phyloP scores from a whole-genome alignment of 768 basidiomycete genomes.

The Suillus hirtellus region DNA sequence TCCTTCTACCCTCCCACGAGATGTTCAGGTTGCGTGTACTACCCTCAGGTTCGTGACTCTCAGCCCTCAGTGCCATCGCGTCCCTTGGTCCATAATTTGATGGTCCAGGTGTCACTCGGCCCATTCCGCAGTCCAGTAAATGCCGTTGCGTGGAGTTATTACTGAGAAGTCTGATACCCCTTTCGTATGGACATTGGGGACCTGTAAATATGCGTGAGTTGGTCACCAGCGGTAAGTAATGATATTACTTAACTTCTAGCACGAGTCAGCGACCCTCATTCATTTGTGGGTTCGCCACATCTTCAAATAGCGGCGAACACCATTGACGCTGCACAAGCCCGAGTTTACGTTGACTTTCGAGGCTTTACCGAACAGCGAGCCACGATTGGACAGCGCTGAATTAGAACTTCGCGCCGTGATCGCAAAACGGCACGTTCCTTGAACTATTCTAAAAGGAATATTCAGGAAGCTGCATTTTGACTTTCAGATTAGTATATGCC shows the following conservation, averaged over 20 bases:
- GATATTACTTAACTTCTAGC: not conserved
- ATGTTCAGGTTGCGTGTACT: not conserved
- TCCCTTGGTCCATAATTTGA: not conserved
- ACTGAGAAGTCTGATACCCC: conserved; percentile 1
- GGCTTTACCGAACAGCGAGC: not conserved
- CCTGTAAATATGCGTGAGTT: conserved; percentile 3
- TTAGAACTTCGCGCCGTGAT: not conserved
- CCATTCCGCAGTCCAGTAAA: not conserved
- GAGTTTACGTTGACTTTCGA: not conserved
- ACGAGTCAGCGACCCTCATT: not conserved
- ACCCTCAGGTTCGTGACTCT: not conserved
- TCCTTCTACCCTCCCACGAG: not conserved
- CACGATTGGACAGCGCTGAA: not conserved
- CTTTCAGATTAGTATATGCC: conserved; percentile 2
- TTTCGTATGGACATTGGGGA: not conserved
- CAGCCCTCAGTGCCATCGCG: not conserved
- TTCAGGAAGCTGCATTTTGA: not conserved
- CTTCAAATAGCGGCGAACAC: not conserved
- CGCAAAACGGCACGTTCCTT: conserved; percentile 1
- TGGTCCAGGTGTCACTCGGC: not conserved
- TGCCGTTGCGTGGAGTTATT: conserved; percentile 1
- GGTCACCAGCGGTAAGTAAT: not conserved
- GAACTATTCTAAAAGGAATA: not conserved
- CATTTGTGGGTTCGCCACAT: not conserved
- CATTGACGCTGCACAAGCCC: not conserved